Base-by-base conservation (phyloP, 441 rosid species). In the Gossypium gossypioides region DNA sequence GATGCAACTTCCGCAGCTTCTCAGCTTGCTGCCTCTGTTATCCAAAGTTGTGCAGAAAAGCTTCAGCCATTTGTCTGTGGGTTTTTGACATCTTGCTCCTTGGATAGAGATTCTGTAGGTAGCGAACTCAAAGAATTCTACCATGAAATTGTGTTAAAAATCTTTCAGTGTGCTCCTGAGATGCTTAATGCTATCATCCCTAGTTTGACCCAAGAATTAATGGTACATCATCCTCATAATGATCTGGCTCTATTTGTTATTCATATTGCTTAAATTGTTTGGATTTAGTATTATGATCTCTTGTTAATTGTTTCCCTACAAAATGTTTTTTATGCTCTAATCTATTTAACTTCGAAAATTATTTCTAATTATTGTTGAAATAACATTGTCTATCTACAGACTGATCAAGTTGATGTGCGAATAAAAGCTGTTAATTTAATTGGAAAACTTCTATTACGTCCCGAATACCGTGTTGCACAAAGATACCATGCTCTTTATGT, bases 361-460 rank as follows among this genome's bases (percentile, higher is more conserved):
- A 25, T 59, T 7, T 58, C 52, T 9, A 6, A 46, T 7, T 78
- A 22, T 68, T 72, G 70, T 70, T 54, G 72, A 40, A 48, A 64
- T 71, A 72, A 74, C 46, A 56, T 72, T 29, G 76, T 76, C 63
- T 77, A 56, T 78, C 68, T 86, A 77, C 80, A 95, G 99, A 84
- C 89, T 74, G 97, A 92, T 86, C 98, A 91, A 84, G 98, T 91
- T 52, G 98, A 95, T 76, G 88, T 91, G 70, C 90, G 99, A 74
- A 84, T 91, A 83, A 95, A 90, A 84, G 97, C 96, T 65, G 87
- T 95, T 77, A 87, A 80, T 74, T 84, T 95, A 83, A 75, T 86
- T 70, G 99, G 96, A 80, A 87, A 87, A 83, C 86, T 95, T 69
- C 76, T 89, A 80, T 81, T 92, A 27, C 84, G 77, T 40, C 88